Evolutionary conservation across 2,329 filamentous ascomycete genomes (phyloP), one percentile per base, ranked within the genome.

Genomic region (Cladophialophora exuberans): DNA sequence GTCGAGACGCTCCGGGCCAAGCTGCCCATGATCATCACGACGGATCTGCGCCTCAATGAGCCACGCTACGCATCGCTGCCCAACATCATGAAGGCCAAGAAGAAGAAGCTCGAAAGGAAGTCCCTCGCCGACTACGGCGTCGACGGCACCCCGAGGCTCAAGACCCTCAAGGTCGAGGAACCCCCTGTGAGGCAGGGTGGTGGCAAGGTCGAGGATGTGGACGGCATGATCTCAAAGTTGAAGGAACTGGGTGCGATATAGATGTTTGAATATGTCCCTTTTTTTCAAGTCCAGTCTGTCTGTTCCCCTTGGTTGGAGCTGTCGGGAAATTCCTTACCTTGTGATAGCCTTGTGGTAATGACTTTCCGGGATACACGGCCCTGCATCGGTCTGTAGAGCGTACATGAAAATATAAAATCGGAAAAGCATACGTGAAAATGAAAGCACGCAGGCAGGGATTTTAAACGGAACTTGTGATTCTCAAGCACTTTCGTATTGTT

Each of bases 31-130:
- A 79, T 99, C 48, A 89, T 99, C 66, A 99, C 94, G 59, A 96
- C 94, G 59, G 94, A 99, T 78, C 73, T 99, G 76, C 79, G 94
- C 48, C 78, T 99, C 72, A 99, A 99, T 70, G 90, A 95, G 83
- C 94, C 94, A 56, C 81, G 94, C 62, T 99, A 96, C 73, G 94
- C 93, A 18, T 96, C 85, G 74, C 73, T 99, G 83, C 93, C 92
- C 46, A 97, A 97, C 72, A 97, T 99, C 63, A 99, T 99, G 94
- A 99, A 97, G 87, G 94, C 94, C 49, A 99, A 99, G 88, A 99
- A 97, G 89, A 99, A 99, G 88, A 89, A 89, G 69, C 70, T 99
- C 66, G 90, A 94, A 68, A 97, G 97, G 87, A 88, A 90, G 82
- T 90, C 83, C 63, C 72, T 97, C 71, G 82, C 79, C 54, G 94